Base-by-base conservation (phyloP, 257 asterid species). In the Jaltomata sinuosa region DNA sequence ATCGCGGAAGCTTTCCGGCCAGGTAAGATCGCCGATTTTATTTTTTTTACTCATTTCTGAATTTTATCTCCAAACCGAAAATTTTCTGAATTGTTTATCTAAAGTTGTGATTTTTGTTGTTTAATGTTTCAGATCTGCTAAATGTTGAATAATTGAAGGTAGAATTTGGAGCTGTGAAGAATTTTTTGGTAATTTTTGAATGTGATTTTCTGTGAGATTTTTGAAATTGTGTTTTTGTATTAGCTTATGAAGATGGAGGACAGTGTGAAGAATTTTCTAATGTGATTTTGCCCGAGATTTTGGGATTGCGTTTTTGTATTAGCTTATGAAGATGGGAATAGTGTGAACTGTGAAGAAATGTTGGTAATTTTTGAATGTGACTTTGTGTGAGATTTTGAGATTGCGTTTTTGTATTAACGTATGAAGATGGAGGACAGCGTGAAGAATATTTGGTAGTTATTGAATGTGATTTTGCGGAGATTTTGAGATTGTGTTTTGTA, bases 371-470 rank as follows among this genome's bases (percentile, higher is more conserved):
- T 84, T 85, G 81, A 88, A 82, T 81, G 88, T 89, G 27, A 65
- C 74, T 84, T 84, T 81, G 85, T 61, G 81, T 85, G 80, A 84
- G 81, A 86, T 82, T 74, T 7, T 89, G 87, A 79, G 83, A 79
- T 86, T 81, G 68, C 85, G 85, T 83, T 64, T 61, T 68, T 15
- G n/a, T 36, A 86, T 85, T 45, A 6, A 81, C 80, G 85, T 89
- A 53, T 85, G 84, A 87, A 62, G 87, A 96, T 96, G 99, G 97
- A 91, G 83, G n/a, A n/a, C n/a, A n/a, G n/a, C n/a, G n/a, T n/a
- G n/a, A n/a, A n/a, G n/a, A n/a, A n/a, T n/a, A n/a, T n/a, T n/a
- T n/a, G n/a, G n/a, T n/a, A n/a, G n/a, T n/a, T n/a, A n/a, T n/a
- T n/a, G n/a, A n/a, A n/a, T n/a, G n/a, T n/a, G n/a, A n/a, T n/a